Base-by-base conservation (phyloP, 1,139 yeast genomes). In the Yamadazyma dushanensis region DNA sequence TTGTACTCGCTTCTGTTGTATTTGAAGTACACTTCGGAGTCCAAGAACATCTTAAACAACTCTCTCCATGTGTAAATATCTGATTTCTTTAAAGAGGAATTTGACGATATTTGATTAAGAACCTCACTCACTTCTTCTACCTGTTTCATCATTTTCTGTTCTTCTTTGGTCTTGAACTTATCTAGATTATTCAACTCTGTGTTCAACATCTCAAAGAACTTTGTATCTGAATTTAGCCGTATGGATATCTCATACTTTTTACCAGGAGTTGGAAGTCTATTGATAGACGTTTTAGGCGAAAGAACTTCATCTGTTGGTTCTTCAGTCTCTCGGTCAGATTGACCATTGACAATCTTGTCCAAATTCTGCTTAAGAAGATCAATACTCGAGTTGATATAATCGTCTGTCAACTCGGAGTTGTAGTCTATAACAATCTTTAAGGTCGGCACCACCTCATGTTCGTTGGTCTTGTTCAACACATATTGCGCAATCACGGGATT, bases 51-150 rank as follows among this genome's bases (percentile, higher is more conserved):
- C 46, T 72, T 75, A 58, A 83, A 83, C 9, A 83, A 64, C 49
- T 80, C 79, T 42, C 90, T 63, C 92, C 92, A 83, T n/a, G 67
- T 66, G 49, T 80, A 80, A 57, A 83, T 61, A 49, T 83, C 90
- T 0, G 75, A 63, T 39, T 64, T 68, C 42, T 66, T 73, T 13
- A 60, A 49, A 15, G 46, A 40, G 6, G 45, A 48, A 18, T 53
- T 54, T 10, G 61, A 51, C 0, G 77, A 58, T 8, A 71, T 57
- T 11, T 57, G 50, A 3, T 66, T 59, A 2, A 80, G 61, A 1
- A 58, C 46, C 8, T 53, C 44, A 4, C 79, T 67, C 8, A 81
- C 61, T 1, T 45, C 45, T 38, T 71, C 64, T 11, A 81, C 76
- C 32, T 73, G 66, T 1, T 41, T 37, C 3, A 70, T 59, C 37